Percentiles rank a stretch among this genome's conserved stretches.
Evolutionary conservation across 306 rosid species (phyloP).

Genomic region (Senna siamea): DNA sequence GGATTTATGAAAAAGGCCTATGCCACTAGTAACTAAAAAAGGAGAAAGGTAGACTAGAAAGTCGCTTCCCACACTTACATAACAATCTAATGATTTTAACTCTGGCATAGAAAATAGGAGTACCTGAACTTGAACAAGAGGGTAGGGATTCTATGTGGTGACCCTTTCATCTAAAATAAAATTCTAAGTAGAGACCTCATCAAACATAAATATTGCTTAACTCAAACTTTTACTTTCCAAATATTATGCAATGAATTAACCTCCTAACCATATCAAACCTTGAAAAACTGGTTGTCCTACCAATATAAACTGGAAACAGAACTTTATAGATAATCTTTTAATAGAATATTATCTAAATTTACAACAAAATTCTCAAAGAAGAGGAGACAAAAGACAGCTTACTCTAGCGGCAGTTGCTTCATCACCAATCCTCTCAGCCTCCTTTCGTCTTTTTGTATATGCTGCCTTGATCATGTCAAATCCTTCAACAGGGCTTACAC

Average conservation of each 20-base stretch:
- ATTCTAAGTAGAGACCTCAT: constrained; percentile 11
- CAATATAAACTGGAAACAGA: neutral
- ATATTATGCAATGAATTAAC: constrained; percentile 15
- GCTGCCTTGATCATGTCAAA: constrained; percentile 76
- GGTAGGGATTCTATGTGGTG: neutral
- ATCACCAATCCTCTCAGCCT: constrained; percentile 80
- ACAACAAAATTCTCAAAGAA: neutral
- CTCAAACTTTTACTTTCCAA: constrained; percentile 8
- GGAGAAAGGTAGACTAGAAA: constrained; percentile 6
- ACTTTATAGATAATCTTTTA: neutral
- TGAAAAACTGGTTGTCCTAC: neutral
- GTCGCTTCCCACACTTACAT: neutral
- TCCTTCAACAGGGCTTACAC: constrained; percentile 82
- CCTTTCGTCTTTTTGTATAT: constrained; percentile 67
- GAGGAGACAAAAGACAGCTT: constrained; percentile 35
- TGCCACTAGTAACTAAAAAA: neutral
- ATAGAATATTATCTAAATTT: neutral
- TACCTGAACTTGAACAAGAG: neutral
- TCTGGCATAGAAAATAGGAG: constrained; percentile 1
- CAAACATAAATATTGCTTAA: constrained; percentile 2
- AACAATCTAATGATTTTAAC: neutral
- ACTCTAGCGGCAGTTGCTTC: constrained; percentile 82
- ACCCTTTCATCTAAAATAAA: neutral
- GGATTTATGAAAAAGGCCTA: neutral
- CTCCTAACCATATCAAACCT: constrained; percentile 23